These are phyloP conservation scores for bread wheat (Triticum aestivum) DNA, from an alignment of 176 grass and related monocot genomes.

Conservation along the genomic window DNA sequence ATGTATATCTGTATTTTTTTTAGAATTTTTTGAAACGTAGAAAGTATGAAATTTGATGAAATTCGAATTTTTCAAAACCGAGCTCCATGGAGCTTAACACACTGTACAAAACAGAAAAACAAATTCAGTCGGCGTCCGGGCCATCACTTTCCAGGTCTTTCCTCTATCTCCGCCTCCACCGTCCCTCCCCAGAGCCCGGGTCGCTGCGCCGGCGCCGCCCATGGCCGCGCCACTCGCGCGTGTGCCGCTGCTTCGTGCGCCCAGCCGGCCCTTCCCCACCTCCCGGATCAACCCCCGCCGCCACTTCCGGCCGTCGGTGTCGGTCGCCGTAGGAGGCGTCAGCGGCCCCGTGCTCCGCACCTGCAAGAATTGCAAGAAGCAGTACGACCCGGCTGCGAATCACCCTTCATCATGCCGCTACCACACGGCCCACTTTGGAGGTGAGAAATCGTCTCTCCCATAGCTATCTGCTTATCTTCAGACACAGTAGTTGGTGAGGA, in stretches of 20 bases:
- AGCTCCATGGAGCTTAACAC: too few relatives aligned
- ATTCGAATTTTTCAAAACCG: too few relatives aligned
- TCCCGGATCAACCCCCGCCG: not conserved
- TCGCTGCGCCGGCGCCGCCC: not conserved
- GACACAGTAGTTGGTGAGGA: not conserved
- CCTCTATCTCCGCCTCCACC: not conserved
- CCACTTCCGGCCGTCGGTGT: not conserved
- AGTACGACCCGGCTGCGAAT: conserved; percentile 70
- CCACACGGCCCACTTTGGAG: conserved; percentile 70
- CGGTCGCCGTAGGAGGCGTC: not conserved
- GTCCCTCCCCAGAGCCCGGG: not conserved
- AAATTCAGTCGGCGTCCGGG: not conserved
- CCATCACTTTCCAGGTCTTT: not conserved
- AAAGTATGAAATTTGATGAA: too few relatives aligned
- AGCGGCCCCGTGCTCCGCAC: conserved; percentile 40
- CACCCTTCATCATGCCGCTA: conserved; percentile 52
- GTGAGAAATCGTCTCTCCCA: conserved; percentile 23
- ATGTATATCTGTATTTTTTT: too few relatives aligned
- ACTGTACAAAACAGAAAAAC: too few relatives aligned
- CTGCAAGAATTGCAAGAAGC: conserved; percentile 87
- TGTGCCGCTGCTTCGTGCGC: not conserved
- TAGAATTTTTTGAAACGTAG: too few relatives aligned
- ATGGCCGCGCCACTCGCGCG: conserved; percentile 10
- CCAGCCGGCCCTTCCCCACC: not conserved
- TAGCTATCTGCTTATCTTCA: not conserved